Percentiles rank a stretch among this genome's conserved stretches.
Conservation (phyloP, 768 basidiomycete genomes). For the Naganishia randhawae region DNA sequence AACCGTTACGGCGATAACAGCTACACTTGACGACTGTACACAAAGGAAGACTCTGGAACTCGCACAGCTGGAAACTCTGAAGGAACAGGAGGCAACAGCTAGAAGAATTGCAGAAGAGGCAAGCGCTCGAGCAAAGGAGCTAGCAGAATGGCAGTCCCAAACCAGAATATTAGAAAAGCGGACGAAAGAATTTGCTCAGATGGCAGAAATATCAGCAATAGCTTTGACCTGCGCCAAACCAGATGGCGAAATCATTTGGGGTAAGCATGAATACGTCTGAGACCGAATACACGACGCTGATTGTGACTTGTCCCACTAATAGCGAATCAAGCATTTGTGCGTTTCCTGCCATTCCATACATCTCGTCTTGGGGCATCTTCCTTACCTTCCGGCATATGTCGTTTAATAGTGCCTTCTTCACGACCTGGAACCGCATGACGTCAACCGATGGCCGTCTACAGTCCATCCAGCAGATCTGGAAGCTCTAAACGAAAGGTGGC, state of each 20-base stretch:
- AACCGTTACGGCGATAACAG: conserved; percentile 9
- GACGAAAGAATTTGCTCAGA: conserved; percentile 21
- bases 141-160: conserved; percentile 11
- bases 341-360: not conserved
- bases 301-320: not conserved
- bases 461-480: not conserved
- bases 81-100: conserved; percentile 18
- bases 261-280: not conserved
- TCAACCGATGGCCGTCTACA: not conserved
- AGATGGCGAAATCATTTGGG: conserved; percentile 23
- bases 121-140: conserved; percentile 1
- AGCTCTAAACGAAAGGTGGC: not conserved
- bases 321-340: conserved; percentile 26
- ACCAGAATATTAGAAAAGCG: conserved; percentile 19
- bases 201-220: conserved; percentile 25
- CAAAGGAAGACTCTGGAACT: conserved; percentile 23
- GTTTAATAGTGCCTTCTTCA: not conserved
- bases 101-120: conserved; percentile 11
- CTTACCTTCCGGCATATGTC: not conserved
- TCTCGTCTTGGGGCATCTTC: no score
- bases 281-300: not conserved
- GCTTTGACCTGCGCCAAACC: conserved; percentile 17
- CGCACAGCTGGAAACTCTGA: conserved; percentile 7
- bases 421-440: conserved; percentile 1
- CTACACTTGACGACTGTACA: conserved; percentile 21